Conservation (phyloP, 2,329 filamentous ascomycete species). For the Penicillium sp. region DNA sequence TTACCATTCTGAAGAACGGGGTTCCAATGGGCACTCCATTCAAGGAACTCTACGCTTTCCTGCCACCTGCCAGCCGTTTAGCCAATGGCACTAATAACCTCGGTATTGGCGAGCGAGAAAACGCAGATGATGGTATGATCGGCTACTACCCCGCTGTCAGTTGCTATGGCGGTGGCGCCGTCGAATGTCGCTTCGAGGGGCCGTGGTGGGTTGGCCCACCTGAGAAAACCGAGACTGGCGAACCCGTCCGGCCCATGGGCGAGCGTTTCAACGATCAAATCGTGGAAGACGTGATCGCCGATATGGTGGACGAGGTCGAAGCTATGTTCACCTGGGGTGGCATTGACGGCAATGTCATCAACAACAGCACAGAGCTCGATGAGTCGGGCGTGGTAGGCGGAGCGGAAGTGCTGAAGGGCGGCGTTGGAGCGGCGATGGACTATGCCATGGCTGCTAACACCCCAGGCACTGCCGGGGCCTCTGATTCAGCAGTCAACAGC, state of each 20-base stretch:
- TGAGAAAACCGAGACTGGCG: constrained; percentile 48
- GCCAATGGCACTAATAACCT: constrained; percentile 46
- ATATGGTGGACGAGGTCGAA: constrained; percentile 91
- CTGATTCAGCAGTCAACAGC: constrained; percentile 25
- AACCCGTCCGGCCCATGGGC: constrained; percentile 59
- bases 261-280: constrained; percentile 92
- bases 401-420: constrained; percentile 34
- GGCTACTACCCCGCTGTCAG: constrained; percentile 95
- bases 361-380: constrained; percentile 24
- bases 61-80: constrained; percentile 76
- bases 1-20: constrained; percentile 93
- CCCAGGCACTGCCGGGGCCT: constrained; percentile 13
- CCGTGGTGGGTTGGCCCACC: constrained; percentile 87
- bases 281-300: constrained; percentile 88
- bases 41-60: constrained; percentile 81
- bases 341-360: constrained; percentile 36
- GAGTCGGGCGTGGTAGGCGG: constrained; percentile 32
- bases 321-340: constrained; percentile 64
- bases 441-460: constrained; percentile 21
- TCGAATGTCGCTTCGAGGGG: constrained; percentile 91
- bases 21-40: constrained; percentile 83
- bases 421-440: constrained; percentile 34
- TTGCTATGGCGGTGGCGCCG: constrained; percentile 86
- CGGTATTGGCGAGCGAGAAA: constrained; percentile 71
- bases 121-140: constrained; percentile 89